Base-by-base conservation (phyloP, 192 early-diverging fungal species). In the Linnemannia zychae region DNA sequence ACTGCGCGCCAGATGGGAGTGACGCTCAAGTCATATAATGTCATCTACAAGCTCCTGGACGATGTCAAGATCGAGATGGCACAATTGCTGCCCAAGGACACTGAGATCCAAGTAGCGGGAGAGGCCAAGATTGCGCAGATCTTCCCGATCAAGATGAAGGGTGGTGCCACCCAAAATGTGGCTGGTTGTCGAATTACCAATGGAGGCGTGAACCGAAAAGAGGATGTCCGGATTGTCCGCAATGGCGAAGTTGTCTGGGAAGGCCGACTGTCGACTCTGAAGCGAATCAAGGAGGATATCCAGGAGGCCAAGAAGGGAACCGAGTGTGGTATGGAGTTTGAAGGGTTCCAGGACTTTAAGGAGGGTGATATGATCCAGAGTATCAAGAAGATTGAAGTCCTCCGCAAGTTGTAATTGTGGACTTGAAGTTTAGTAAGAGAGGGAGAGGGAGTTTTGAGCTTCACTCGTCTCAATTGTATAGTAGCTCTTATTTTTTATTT, bases 41-140 rank as follows among this genome's bases (percentile, higher is more conserved):
- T 99, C 72, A 98, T 99, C 72, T 99, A 99, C 89, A 93, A 95
- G 75, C 89, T 99, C n/a, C 76, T 99, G 53, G 98, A 99, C 77
- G 94, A 96, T 70, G 88, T 98, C 47, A 97, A 98, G 88, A 89
- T 93, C 53, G 79, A 91, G 60, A 87, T 99, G 86, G 86, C 90
- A 12, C 92, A 93, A 34, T 89, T 95, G 37, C 89, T 99, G 38
- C 95, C 96, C 71, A 96, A 97, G 16, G 91, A 96, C 46, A 83
- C 93, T 36, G 88, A 94, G 63, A 94, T 91, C 22, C 94, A 95
- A 68, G 92, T 97, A n/a, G 89, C 90, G 38, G 97, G 97, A 37
- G 97, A 99, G 78, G 98, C 98, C 13, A 93, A 92, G 7, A 89
- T 98, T 40, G 89, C 94, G 49, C 94, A 97, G 76, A 73, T 95